Percentiles rank a stretch among this genome's conserved stretches.
These are phyloP conservation scores for Backusella sp. DNA, from an alignment of 192 early-diverging fungal species.

Conservation along the genomic window DNA sequence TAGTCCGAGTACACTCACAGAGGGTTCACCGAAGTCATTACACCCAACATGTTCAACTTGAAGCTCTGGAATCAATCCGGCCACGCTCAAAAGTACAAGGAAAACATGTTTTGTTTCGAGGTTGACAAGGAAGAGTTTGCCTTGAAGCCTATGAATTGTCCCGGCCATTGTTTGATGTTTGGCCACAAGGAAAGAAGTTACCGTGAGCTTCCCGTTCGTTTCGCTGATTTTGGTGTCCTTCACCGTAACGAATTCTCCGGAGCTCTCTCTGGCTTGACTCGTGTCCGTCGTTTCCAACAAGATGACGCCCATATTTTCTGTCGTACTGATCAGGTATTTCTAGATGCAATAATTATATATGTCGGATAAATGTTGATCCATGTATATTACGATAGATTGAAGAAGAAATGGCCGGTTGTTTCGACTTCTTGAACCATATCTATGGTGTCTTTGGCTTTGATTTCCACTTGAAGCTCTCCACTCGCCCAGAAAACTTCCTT, in stretches of 20 bases:
- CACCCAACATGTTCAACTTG: slow-evolving; percentile 98
- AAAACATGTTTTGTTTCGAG: slow-evolving; percentile 94
- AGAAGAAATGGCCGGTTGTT: slow-evolving; percentile 77
- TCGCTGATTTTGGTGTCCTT: slow-evolving; percentile 98
- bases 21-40: slow-evolving; percentile 95
- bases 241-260: slow-evolving; percentile 95
- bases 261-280: slow-evolving; percentile 91
- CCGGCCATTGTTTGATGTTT: slow-evolving; percentile 98
- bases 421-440: slow-evolving; percentile 88
- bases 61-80: slow-evolving; percentile 97
- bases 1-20: slow-evolving; percentile 78
- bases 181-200: slow-evolving; percentile 89
- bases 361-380: no score
- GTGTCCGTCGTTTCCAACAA: slow-evolving; percentile 98
- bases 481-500: slow-evolving; percentile 94
- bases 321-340: slow-evolving; percentile 67
- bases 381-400: slow-evolving; percentile 46
- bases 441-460: slow-evolving; percentile 96
- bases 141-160: slow-evolving; percentile 99
- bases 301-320: slow-evolving; percentile 99
- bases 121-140: slow-evolving; percentile 98
- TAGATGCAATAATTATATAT: no score
- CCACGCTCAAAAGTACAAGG: slow-evolving; percentile 96
- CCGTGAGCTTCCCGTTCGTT: slow-evolving; percentile 91
- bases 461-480: slow-evolving; percentile 89